Evolutionary conservation across 2,329 filamentous ascomycete species (phyloP), one percentile per base, ranked within the genome.

Genomic region (Trichoderma lentiforme): DNA sequence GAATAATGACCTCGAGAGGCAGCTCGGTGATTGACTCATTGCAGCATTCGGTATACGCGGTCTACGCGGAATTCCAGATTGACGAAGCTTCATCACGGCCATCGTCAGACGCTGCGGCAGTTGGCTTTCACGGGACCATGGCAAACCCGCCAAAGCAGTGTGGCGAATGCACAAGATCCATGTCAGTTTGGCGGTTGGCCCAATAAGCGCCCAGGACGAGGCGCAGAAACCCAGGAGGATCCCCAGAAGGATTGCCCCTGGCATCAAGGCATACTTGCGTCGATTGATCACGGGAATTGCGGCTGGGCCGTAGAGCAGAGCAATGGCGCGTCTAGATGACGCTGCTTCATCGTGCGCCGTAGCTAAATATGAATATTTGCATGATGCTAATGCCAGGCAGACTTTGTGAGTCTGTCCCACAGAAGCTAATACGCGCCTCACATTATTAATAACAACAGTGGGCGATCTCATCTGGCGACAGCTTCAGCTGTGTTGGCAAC

Each of bases 121-220:
- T 70, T 70, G 56, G 47, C 47, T 57, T 62, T n/a, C 28, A 32
- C n/a, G 30, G 39, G 57, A 39, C 39, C 39, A 28, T 36, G 3
- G 47, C 28, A 34, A n/a, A 58, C 36, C 39, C 57, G 36, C 66
- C 36, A 57, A 36, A 62, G 36, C 18, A 51, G 39, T 70, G 66
- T 70, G 66, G 66, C 57, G 66, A 70, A 62, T 70, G 57, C 57
- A 30, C 39, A n/a, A n/a, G 57, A 62, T 51, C 66, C 66, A 34
- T 70, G 66, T 70, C 66, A 14, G 28, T 36, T 43, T 61, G 57
- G 57, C 66, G 57, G 66, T 70, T 70, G 66, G 66, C 66, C 66
- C 66, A 70, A 70, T 70, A 70, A 70, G 66, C 66, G 66, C 66
- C 57, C n/a, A n/a, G 28, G 57, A 70, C 66, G 66, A 70, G 66